Evolutionary conservation across 2,329 filamentous ascomycete species (phyloP), one percentile per base, ranked within the genome.

Genomic region (Kalmusia sp.): DNA sequence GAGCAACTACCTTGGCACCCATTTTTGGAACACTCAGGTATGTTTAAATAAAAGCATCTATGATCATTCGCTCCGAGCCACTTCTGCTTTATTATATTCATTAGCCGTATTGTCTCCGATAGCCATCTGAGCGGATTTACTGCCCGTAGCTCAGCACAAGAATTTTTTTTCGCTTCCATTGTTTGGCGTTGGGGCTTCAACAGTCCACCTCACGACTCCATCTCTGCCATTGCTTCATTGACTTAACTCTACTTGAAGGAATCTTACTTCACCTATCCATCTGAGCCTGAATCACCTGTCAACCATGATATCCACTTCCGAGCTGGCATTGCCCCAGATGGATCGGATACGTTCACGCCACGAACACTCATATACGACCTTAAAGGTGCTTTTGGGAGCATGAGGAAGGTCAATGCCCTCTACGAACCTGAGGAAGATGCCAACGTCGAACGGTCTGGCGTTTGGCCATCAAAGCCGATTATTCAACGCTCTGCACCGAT

Each of bases 11-110:
- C 79, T 96, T 19, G 93, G 90, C 25, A 96, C 93, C 0, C 95
- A 99, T 78, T 99, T 97, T 75, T 99, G 95, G 95, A 99, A 99
- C 68, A 82, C 90, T 5, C 93, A 96, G 81, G 91, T 91, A 73
- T 53, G 67, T 44, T 25, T 17, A 3, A 14, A 9, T 7, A 44
- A 11, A 9, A 3, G n/a, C 14, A 7, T 46, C n/a, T n/a, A n/a
- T n/a, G n/a, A n/a, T n/a, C n/a, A n/a, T n/a, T n/a, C n/a, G n/a
- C n/a, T n/a, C n/a, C n/a, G n/a, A n/a, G n/a, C n/a, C n/a, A n/a
- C n/a, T n/a, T n/a, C n/a, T n/a, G n/a, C n/a, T n/a, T n/a, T n/a
- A n/a, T n/a, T n/a, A n/a, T n/a, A n/a, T n/a, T n/a, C n/a, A n/a
- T n/a, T n/a, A n/a, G n/a, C n/a, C n/a, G n/a, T n/a, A n/a, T n/a